phyloP scores from a whole-genome alignment of 805 yeast species.

The Nakazawaea holstii region DNA sequence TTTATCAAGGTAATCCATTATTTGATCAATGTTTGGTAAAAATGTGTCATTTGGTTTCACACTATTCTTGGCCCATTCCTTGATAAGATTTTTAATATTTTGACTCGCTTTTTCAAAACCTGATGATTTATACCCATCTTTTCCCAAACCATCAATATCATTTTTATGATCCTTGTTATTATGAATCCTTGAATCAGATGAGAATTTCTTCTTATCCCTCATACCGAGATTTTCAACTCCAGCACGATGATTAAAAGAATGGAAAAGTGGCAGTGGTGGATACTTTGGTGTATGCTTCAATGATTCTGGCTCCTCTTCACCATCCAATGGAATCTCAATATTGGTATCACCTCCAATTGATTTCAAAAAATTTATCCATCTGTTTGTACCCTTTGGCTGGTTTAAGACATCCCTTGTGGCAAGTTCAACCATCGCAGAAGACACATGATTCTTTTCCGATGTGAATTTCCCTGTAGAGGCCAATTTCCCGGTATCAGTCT shows the following conservation, averaged over 20 bases:
- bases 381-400: constrained; percentile 39
- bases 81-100: constrained; percentile 50
- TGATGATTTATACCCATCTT: constrained; percentile 51
- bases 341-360: constrained; percentile 17
- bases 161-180: constrained; percentile 56
- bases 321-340: constrained; percentile 14
- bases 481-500: constrained; percentile 31
- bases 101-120: constrained; percentile 44
- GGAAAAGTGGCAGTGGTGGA: constrained; percentile 7
- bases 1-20: constrained; percentile 47
- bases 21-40: constrained; percentile 54
- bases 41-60: constrained; percentile 31
- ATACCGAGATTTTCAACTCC: constrained; percentile 85
- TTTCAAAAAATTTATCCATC: constrained; percentile 32
- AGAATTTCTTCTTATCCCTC: constrained; percentile 73
- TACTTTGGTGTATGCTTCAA: constrained; percentile 14
- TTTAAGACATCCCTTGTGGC: constrained; percentile 65
- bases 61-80: constrained; percentile 48
- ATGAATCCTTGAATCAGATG: constrained; percentile 77
- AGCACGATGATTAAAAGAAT: constrained; percentile 82
- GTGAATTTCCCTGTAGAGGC: constrained; percentile 41
- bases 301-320: constrained; percentile 14
- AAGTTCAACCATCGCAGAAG: constrained; percentile 71
- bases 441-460: constrained; percentile 24
- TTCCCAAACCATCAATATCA: constrained; percentile 76